Percentiles rank a stretch among this genome's conserved stretches.
Evolutionary conservation across 2,329 filamentous ascomycete species (phyloP).

Genomic region (Hypoxylon sp.): DNA sequence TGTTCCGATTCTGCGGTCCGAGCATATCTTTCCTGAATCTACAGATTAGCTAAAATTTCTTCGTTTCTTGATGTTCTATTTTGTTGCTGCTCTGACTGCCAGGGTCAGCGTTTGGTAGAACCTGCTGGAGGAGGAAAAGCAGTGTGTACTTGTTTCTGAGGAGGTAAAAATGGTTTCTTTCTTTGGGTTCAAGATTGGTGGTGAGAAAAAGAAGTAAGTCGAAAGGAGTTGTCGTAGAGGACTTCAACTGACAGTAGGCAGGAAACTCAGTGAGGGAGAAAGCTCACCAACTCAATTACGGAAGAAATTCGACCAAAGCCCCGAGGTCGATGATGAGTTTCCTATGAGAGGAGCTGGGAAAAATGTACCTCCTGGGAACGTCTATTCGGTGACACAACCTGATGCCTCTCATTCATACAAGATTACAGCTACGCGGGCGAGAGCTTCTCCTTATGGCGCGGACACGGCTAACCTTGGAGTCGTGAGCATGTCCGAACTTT

Average conservation of each 20-base stretch:
- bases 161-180: conserved; percentile 68
- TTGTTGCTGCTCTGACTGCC: conserved; percentile 20
- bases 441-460: conserved; percentile 51
- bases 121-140: conserved; percentile 30
- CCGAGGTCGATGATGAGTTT: conserved; percentile 28
- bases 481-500: conserved; percentile 64
- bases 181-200: conserved; percentile 70
- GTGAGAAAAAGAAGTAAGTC: conserved; percentile 72
- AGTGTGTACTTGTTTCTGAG: conserved; percentile 18
- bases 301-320: conserved; percentile 32
- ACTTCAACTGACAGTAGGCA: conserved; percentile 45
- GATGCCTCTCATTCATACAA: conserved; percentile 59
- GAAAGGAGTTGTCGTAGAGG: conserved; percentile 9
- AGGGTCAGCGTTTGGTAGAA: conserved; percentile 21
- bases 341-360: conserved; percentile 35
- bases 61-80: conserved; percentile 25
- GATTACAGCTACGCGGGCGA: conserved; percentile 46
- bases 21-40: conserved; percentile 41
- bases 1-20: conserved; percentile 42
- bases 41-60: conserved; percentile 20
- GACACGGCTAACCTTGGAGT: conserved; percentile 58
- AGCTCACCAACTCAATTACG: conserved; percentile 48
- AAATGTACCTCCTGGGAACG: conserved; percentile 23
- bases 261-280: conserved; percentile 55
- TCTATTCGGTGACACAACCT: conserved; percentile 55